Conservation (phyloP, 257 asterid genomes). For the Solanum habrochaites region DNA sequence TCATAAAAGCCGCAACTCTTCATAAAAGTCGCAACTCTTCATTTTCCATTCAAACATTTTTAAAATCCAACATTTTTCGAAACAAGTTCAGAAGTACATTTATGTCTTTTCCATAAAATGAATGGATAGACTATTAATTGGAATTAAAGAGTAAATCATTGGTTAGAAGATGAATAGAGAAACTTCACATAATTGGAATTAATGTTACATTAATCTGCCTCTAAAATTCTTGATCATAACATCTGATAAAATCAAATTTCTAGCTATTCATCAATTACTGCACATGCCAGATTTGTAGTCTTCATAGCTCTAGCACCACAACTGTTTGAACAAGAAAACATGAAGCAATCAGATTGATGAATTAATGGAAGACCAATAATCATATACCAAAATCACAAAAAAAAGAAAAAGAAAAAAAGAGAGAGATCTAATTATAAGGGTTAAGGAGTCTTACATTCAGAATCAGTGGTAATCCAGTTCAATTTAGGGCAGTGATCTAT, state of each 20-base stretch:
- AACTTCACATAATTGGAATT: not conserved
- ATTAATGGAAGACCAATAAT: not conserved
- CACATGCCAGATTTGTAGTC: not conserved
- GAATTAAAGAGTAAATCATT: not conserved
- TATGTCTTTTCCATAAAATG: no score
- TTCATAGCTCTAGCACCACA: not conserved
- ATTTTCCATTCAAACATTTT: no score
- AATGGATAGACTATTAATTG: not conserved
- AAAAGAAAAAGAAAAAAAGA: not conserved
- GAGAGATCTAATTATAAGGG: not conserved
- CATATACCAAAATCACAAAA: not conserved
- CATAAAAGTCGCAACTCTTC: no score
- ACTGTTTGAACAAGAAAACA: not conserved
- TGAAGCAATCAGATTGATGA: not conserved
- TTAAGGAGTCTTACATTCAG: slow-evolving; percentile 47
- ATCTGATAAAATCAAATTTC: not conserved
- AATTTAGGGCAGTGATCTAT: not conserved
- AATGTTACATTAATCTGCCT: not conserved
- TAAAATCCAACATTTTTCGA: no score
- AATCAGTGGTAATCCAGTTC: slow-evolving; percentile 82
- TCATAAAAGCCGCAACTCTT: no score
- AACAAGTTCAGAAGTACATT: no score
- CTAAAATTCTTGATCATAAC: not conserved
- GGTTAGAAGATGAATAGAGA: not conserved
- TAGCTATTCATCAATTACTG: not conserved